These are phyloP conservation scores for Rhizophagus prolifer DNA, from an alignment of 192 early-diverging fungal species.

Conservation along the genomic window DNA sequence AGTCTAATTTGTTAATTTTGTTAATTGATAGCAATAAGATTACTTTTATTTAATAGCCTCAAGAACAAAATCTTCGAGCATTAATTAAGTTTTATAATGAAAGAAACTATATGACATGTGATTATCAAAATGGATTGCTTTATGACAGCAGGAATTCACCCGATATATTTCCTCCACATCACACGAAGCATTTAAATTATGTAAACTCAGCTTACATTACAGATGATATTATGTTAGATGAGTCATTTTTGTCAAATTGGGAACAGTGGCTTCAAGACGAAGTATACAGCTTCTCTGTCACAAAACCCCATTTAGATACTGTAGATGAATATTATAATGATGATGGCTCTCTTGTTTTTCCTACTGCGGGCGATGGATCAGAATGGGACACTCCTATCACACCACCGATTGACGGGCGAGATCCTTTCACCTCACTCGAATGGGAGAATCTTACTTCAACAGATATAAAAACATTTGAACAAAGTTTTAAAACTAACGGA, in stretches of 20 bases:
- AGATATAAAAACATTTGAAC: not conserved
- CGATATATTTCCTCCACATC: constrained; percentile 26
- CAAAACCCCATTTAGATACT: constrained; percentile 14
- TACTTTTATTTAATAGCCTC: constrained; percentile 38
- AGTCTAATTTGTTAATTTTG: not conserved
- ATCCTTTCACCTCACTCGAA: constrained; percentile 17
- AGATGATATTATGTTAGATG: constrained; percentile 55
- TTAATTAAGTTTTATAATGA: constrained; percentile 64
- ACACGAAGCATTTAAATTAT: constrained; percentile 18
- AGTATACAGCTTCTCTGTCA: constrained; percentile 41
- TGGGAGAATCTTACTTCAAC: constrained; percentile 6
- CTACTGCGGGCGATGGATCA: constrained; percentile 36
- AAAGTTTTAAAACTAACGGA: not conserved
- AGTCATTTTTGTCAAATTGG: constrained; percentile 62
- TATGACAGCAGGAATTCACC: constrained; percentile 19
- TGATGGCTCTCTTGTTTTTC: constrained; percentile 11
- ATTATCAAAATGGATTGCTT: constrained; percentile 27
- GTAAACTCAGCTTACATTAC: constrained; percentile 32
- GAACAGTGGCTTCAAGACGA: constrained; percentile 66
- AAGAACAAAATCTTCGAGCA: constrained; percentile 65
- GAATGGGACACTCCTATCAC: constrained; percentile 44
- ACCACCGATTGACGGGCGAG: constrained; percentile 36
- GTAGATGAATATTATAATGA: constrained; percentile 43
- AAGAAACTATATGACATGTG: constrained; percentile 42
- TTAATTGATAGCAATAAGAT: constrained; percentile 17